Evolutionary conservation across 2,329 filamentous ascomycete genomes (phyloP).

Genomic region (Bertia moriformis): DNA sequence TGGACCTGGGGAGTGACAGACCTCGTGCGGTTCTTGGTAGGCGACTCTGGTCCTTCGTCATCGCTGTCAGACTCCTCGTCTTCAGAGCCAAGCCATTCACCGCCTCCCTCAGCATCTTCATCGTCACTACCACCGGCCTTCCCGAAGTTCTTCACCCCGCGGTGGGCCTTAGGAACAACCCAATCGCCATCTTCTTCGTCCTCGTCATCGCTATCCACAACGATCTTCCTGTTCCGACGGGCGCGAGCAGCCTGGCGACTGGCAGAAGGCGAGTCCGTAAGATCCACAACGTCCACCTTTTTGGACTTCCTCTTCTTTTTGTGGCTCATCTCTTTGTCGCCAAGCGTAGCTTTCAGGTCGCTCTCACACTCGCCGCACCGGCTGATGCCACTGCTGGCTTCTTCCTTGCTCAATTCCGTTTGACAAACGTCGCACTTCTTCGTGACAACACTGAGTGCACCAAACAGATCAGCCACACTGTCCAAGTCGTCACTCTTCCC

Average conservation of each 20-base stretch:
- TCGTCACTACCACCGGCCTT: conserved; percentile 72
- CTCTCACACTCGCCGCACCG: conserved; percentile 15
- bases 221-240: conserved; percentile 6
- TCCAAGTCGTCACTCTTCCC: neutral
- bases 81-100: conserved; percentile 61
- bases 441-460: conserved; percentile 41
- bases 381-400: conserved; percentile 15
- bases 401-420: conserved; percentile 31
- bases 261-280: neutral
- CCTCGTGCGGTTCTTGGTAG: conserved; percentile 7
- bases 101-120: conserved; percentile 75
- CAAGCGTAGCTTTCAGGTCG: conserved; percentile 19
- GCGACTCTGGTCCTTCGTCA: conserved; percentile 23
- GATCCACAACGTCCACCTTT: neutral
- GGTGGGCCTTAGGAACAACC: conserved; percentile 60
- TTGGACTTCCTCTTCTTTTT: conserved; percentile 9
- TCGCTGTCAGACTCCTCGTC: conserved; percentile 48
- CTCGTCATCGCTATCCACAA: conserved; percentile 13
- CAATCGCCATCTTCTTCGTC: conserved; percentile 62
- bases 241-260: conserved; percentile 16
- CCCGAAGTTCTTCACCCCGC: conserved; percentile 44
- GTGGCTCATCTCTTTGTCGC: conserved; percentile 13
- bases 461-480: conserved; percentile 41
- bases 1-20: no score
- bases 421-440: conserved; percentile 55